A percentile compares a stretch with the other conserved stretches of the same genome.
Conservation (phyloP, 306 rosid species). For the Fragaria ananassa region DNA sequence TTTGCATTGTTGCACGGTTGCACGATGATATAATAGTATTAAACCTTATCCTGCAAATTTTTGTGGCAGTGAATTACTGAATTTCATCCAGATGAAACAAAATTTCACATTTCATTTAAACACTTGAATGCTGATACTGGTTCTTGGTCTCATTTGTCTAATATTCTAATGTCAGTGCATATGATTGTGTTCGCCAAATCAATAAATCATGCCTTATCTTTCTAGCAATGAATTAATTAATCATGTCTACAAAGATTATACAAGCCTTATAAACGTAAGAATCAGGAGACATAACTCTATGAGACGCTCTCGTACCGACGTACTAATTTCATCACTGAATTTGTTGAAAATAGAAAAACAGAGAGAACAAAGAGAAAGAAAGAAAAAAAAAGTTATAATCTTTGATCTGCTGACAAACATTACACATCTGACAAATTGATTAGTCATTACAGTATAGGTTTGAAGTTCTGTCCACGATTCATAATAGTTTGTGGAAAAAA, state of each 20-base stretch:
- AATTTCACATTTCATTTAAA: not conserved
- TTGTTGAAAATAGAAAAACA: not conserved
- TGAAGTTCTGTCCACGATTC: not conserved
- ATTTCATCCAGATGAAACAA: not conserved
- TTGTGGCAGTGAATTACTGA: not conserved
- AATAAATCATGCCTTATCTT: not conserved
- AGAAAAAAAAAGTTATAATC: not conserved
- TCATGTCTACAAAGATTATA: no score
- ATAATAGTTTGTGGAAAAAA: not conserved
- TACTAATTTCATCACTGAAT: not conserved
- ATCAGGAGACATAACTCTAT: not conserved
- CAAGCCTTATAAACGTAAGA: not conserved
- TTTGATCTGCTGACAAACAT: not conserved
- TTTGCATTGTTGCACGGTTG: not conserved
- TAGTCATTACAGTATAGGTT: not conserved
- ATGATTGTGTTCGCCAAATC: not conserved
- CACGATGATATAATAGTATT: not conserved
- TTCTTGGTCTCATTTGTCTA: not conserved
- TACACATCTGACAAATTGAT: not conserved
- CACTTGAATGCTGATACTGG: not conserved
- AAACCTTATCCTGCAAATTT: not conserved
- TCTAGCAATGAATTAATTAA: no score
- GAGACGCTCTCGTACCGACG: not conserved
- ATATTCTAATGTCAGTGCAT: not conserved
- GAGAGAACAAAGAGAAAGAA: not conserved